Base-by-base conservation (phyloP, 78 protist genomes). In the Isochrysis galbana region DNA sequence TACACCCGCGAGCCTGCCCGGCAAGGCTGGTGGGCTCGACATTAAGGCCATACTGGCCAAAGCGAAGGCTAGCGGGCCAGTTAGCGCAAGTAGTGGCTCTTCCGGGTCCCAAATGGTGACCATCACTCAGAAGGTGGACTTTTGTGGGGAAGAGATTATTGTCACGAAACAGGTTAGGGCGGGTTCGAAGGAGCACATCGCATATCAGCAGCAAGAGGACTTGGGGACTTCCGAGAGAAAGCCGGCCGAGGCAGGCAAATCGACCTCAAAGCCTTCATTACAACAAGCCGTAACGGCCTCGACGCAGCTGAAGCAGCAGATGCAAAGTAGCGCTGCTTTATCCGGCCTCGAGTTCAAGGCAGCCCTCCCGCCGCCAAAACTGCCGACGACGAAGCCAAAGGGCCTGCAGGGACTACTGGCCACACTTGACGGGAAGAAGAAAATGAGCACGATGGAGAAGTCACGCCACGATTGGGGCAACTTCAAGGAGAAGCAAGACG, bases 361-460 rank as follows among this genome's bases (percentile, higher is more conserved):
- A 46, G 84, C 44, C 19, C 84, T 77, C 34, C 84, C 84, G 17
- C 34, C 46, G 47, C 47, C 84, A 5, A 77, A 77, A 46, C 84
- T 77, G n/a, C 84, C 84, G 3, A 41, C 36, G 5, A 5, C 84
- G 34, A 77, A 77, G 46, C 84, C 84, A 29, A 77, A 25, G 25
- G 84, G 84, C 17, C 23, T 77, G 44, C 74, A 7, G 23, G 74
- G 74, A 2, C 74, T 61, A 32, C 74, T 61, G 36, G 74, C 74
- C 74, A 17, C 74, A 32, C 74, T 61, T 32, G 74, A 61, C 74
- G 84, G 84, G 32, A 77, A 77, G 46, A 77, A 77, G 46, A 77
- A 77, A 46, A 36, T 77, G 44, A 11, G 29, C 46, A 77, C 84
- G 84, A 77, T 77, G 84, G 84, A 77, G 84, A 77, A 77, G 84